Percentiles rank a stretch among this genome's conserved stretches.
phyloP scores from a whole-genome alignment of 2,329 filamentous ascomycete genomes.

The Diaporthe humulicola region DNA sequence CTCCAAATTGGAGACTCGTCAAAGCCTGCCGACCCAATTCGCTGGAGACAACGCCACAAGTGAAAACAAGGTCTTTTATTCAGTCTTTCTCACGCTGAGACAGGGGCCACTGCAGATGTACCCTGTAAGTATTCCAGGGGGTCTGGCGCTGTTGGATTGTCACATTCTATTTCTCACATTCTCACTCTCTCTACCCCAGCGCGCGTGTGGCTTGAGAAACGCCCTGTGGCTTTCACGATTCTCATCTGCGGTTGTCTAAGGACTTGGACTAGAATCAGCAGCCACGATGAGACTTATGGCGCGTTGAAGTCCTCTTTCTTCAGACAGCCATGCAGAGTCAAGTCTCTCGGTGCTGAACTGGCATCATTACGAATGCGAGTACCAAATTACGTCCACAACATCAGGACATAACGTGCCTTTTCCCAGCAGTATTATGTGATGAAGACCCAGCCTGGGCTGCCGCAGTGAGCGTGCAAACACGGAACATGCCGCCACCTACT shows the following conservation, averaged over 20 bases:
- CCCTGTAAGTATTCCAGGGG: conserved; percentile 19
- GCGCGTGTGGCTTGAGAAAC: conserved; percentile 10
- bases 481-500: conserved; percentile 9
- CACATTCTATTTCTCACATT: neutral
- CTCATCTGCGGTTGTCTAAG: neutral
- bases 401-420: neutral
- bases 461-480: conserved; percentile 1
- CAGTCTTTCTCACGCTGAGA: neutral
- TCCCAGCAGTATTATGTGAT: conserved; percentile 4
- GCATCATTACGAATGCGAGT: neutral
- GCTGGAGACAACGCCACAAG: conserved; percentile 1
- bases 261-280: neutral
- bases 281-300: neutral
- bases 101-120: conserved; percentile 23
- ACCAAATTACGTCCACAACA: neutral
- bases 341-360: neutral
- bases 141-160: conserved; percentile 26
- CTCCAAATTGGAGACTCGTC: conserved; percentile 21
- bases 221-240: neutral
- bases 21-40: conserved; percentile 2
- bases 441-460: conserved; percentile 16
- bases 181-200: neutral
- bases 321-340: neutral
- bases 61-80: neutral
- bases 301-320: neutral